Base-by-base conservation (phyloP, 768 basidiomycete genomes). In the Phlebiopsis gigantea region DNA sequence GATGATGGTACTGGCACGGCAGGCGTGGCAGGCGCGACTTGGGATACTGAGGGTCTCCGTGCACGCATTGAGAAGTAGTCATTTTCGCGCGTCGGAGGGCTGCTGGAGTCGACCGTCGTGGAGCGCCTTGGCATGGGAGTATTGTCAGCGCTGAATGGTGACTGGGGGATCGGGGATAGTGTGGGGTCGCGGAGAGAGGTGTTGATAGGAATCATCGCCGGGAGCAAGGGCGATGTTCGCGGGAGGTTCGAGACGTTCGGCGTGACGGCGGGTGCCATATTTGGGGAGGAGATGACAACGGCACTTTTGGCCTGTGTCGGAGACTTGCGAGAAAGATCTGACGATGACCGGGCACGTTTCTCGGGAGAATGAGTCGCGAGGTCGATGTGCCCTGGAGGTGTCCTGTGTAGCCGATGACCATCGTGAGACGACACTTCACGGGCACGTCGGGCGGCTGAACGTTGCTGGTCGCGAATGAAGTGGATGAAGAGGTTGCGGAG, bases 401-500 rank as follows among this genome's bases (percentile, higher is more conserved):
- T 28, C 30, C 63, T 62, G 41, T 71, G 69, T 5, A 62, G 17
- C 2, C 60, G 57, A 25, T 69, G 62, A n/a, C 53, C 44, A 14
- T 68, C 65, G 53, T 62, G 62, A 2, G 43, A n/a, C 25, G 39
- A 47, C 15, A 50, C 54, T 2, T 66, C 63, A 8, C 65, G 62
- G 8, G 60, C 45, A 30, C 65, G 66, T 15, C 66, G 61, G 48
- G 71, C 30, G 42, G 66, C 43, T 43, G 64, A 57, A 24, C 75
- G 76, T 57, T 83, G 78, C 61, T 90, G 82, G 64, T 90, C 90
- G 10, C 77, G 76, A 50, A 92, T 78, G 66, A 93, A 93, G 2
- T 82, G 84, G 29, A 83, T 67, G 70, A 96, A 97, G 14, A 97
- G 72, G 67, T 95, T 96, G 26, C 87, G 80, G 21, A 96, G 71